Evolutionary conservation across 179 eudicot species (phyloP).

Genomic region (Beta lomatogona): DNA sequence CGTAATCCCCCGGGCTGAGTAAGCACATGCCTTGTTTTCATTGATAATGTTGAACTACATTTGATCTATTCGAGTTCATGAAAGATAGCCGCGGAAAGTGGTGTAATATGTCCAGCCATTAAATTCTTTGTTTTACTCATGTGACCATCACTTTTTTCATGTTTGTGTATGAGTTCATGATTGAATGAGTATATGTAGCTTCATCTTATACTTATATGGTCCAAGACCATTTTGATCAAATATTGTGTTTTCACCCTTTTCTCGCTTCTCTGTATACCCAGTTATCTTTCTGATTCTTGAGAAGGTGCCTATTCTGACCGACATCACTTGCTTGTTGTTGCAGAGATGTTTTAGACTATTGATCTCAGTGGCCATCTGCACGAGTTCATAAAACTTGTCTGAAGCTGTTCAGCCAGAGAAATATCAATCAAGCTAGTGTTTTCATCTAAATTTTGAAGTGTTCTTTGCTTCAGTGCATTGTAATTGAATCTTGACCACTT

Average conservation of each 20-base stretch:
- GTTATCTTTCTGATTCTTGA: background rate
- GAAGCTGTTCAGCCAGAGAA: constrained; percentile 14
- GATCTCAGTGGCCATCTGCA: background rate
- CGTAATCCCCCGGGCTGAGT: background rate
- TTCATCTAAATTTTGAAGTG: background rate
- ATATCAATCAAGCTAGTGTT: constrained; percentile 6
- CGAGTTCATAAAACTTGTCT: background rate
- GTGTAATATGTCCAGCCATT: background rate
- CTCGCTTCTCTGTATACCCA: background rate
- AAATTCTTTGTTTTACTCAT: background rate
- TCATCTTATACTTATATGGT: background rate
- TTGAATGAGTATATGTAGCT: background rate
- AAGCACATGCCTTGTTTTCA: background rate
- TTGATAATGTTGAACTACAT: background rate
- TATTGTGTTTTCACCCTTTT: background rate
- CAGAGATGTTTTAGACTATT: constrained; percentile 7
- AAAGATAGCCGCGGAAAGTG: background rate
- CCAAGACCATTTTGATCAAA: background rate
- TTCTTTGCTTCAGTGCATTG: background rate
- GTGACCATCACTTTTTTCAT: background rate
- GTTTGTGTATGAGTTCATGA: background rate
- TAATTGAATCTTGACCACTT: constrained; percentile 10
- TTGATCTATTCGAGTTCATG: background rate
- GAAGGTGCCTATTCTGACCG: background rate
- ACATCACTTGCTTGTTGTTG: background rate